Conservation (phyloP, 352 stramenopile species). For the Globisporangium polare region DNA sequence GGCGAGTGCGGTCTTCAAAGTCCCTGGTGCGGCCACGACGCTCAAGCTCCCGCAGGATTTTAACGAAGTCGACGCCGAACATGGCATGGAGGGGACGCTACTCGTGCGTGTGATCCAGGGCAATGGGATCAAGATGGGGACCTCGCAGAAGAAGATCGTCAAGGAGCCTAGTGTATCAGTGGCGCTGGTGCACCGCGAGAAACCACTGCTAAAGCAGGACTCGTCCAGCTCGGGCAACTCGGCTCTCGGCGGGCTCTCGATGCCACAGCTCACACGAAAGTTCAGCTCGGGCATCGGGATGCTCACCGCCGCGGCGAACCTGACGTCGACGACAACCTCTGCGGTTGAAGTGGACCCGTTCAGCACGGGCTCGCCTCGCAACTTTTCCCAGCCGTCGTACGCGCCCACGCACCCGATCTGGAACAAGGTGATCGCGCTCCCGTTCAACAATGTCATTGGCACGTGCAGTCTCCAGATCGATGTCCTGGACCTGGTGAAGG, state of each 20-base stretch:
- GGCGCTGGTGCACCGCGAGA: constrained; percentile 57
- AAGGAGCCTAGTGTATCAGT: constrained; percentile 65
- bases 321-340: constrained; percentile 29
- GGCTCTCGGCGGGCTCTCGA: constrained; percentile 49
- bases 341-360: constrained; percentile 35
- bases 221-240: constrained; percentile 27
- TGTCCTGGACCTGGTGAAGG: constrained; percentile 55
- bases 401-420: constrained; percentile 72
- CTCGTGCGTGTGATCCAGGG: constrained; percentile 81
- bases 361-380: constrained; percentile 56
- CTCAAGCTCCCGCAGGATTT: constrained; percentile 87
- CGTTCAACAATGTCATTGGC: constrained; percentile 73
- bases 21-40: constrained; percentile 77
- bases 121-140: constrained; percentile 69
- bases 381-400: constrained; percentile 52
- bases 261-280: constrained; percentile 71
- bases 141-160: constrained; percentile 58
- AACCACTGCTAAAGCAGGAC: constrained; percentile 34
- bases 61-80: constrained; percentile 82
- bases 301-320: constrained; percentile 40
- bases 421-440: constrained; percentile 76
- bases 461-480: constrained; percentile 76
- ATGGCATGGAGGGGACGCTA: constrained; percentile 59
- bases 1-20: constrained; percentile 83
- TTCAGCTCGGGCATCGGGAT: constrained; percentile 60